phyloP scores from a whole-genome alignment of 1,139 yeast species.

The Arxiozyma heterogenica region DNA sequence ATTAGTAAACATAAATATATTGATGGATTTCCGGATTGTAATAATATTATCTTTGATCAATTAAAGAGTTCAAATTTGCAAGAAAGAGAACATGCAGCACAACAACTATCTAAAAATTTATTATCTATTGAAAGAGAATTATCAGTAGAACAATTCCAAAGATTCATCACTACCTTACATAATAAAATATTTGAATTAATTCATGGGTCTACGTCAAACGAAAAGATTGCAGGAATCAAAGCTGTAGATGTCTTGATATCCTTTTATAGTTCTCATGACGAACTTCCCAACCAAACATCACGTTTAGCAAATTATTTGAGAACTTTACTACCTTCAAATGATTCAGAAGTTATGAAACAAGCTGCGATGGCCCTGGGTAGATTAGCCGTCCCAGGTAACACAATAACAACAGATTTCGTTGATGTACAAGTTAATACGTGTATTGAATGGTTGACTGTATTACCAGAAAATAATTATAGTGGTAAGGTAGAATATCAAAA shows the following conservation, averaged over 20 bases:
- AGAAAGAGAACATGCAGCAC: slow-evolving; percentile 51
- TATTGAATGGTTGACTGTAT: slow-evolving; percentile 76
- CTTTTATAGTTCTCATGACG: slow-evolving; percentile 66
- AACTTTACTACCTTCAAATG: slow-evolving; percentile 71
- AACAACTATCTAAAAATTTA: slow-evolving; percentile 57
- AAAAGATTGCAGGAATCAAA: slow-evolving; percentile 80
- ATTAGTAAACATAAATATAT: slow-evolving; percentile 15
- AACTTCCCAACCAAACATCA: slow-evolving; percentile 81
- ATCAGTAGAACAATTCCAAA: slow-evolving; percentile 67
- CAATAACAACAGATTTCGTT: slow-evolving; percentile 83
- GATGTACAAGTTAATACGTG: slow-evolving; percentile 87
- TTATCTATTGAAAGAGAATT: slow-evolving; percentile 65
- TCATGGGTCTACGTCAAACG: slow-evolving; percentile 61
- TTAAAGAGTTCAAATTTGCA: slow-evolving; percentile 32
- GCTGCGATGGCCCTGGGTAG: slow-evolving; percentile 85
- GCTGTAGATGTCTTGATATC: slow-evolving; percentile 85
- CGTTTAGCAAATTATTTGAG: slow-evolving; percentile 82
- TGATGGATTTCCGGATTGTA: slow-evolving; percentile 23
- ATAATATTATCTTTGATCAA: slow-evolving; percentile 23
- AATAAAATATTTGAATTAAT: slow-evolving; percentile 79
- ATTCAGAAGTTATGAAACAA: slow-evolving; percentile 71
- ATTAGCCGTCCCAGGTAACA: slow-evolving; percentile 81
- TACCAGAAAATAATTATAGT: slow-evolving; percentile 34
- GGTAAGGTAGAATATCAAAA: slow-evolving; percentile 77
- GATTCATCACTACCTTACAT: slow-evolving; percentile 79